Evolutionary conservation across 768 basidiomycete species (phyloP).

Genomic region (Infundibulicybe gibba): DNA sequence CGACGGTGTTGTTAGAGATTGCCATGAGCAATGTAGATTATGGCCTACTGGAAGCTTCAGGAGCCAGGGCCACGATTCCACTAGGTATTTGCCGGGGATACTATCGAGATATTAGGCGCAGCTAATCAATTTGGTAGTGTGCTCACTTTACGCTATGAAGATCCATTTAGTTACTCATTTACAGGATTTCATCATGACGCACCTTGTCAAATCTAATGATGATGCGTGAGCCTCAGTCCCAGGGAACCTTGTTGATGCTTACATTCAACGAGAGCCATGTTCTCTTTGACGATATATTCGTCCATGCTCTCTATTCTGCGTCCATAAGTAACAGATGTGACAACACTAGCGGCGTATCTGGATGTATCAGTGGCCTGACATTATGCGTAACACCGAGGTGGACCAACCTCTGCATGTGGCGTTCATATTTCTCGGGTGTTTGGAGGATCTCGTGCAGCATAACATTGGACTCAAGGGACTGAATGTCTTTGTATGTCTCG

Average conservation of each 20-base stretch:
- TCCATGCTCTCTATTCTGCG: conserved; percentile 37
- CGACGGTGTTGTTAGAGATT: too few species aligned
- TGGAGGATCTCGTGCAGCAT: conserved; percentile 35
- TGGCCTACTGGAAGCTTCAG: conserved; percentile 35
- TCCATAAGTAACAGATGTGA: conserved; percentile 40
- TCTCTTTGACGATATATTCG: conserved; percentile 45
- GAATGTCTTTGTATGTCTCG: conserved; percentile 40
- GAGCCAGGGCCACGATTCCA: conserved; percentile 45
- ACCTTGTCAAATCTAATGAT: conserved; percentile 13
- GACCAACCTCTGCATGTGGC: conserved; percentile 34
- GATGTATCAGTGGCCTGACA: background rate
- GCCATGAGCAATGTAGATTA: background rate
- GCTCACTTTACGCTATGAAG: too few species aligned
- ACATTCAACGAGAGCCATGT: conserved; percentile 41
- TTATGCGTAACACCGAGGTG: background rate
- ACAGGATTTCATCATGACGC: background rate
- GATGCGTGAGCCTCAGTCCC: background rate
- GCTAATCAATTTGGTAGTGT: background rate
- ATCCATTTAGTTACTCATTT: too few species aligned
- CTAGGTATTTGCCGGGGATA: conserved; percentile 45
- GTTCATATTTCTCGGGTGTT: conserved; percentile 34
- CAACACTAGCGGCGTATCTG: conserved; percentile 42
- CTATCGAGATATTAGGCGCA: conserved; percentile 13
- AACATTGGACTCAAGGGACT: conserved; percentile 44
- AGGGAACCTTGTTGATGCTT: conserved; percentile 8